phyloP scores from a whole-genome alignment of 2,329 filamentous ascomycete genomes.

The Dothistroma pini region DNA sequence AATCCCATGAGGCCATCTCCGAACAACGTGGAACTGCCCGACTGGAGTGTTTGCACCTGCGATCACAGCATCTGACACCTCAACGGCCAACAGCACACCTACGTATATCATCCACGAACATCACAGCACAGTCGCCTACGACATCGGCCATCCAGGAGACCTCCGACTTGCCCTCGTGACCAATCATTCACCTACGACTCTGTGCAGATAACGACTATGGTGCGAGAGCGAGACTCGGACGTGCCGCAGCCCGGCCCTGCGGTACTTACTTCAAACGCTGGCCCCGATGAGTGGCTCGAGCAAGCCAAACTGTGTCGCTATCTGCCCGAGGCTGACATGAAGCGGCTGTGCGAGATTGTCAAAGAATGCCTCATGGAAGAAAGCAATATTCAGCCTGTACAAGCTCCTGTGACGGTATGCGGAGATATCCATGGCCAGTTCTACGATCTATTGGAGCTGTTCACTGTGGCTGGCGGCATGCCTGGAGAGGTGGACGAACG shows the following conservation, averaged over 20 bases:
- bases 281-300: slow-evolving; percentile 93
- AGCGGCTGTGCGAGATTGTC: slow-evolving; percentile 96
- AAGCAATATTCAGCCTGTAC: slow-evolving; percentile 98
- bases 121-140: neutral
- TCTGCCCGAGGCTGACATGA: slow-evolving; percentile 94
- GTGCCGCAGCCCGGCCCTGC: slow-evolving; percentile 90
- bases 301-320: slow-evolving; percentile 98
- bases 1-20: neutral
- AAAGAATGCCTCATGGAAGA: slow-evolving; percentile 99
- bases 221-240: slow-evolving; percentile 47
- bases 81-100: neutral
- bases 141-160: neutral
- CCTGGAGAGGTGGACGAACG: slow-evolving; percentile 62
- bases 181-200: slow-evolving; percentile 3
- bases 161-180: slow-evolving; percentile 16
- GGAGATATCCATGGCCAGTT: slow-evolving; percentile 99
- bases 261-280: slow-evolving; percentile 75
- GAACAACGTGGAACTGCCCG: neutral
- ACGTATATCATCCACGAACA: neutral
- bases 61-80: neutral
- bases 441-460: slow-evolving; percentile 95
- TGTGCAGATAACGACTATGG: slow-evolving; percentile 37
- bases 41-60: neutral
- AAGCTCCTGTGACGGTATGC: slow-evolving; percentile 92
- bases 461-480: slow-evolving; percentile 95